Evolutionary conservation across 2,329 filamentous ascomycete species (phyloP), one percentile per base, ranked within the genome.

Genomic region (Chaetomium strumarium): DNA sequence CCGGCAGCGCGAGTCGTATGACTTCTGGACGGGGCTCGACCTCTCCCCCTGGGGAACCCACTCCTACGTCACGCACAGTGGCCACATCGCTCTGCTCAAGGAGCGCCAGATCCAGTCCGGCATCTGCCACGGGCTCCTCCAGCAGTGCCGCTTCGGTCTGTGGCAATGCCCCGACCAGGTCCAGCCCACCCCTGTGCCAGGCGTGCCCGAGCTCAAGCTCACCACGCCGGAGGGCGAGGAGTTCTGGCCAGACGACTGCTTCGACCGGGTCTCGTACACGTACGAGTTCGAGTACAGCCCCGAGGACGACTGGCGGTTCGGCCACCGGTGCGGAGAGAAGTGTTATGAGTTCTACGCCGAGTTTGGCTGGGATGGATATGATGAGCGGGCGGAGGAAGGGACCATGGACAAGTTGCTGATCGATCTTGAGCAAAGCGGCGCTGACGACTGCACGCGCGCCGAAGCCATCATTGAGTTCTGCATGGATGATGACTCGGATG

Each of bases 11-110:
- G 14, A 29, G 0, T 37, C 52, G 6, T 2, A 19, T 10, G 1
- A 20, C 5, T 37, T 39, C 16, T 40, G 52, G 52, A 49, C 44
- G 14, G 45, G 48, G 12, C 34, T 51, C 10, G 48, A 51, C 4
- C 12, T 6, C 7, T 36, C 44, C 16, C 4, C 10, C 16, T 55
- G 52, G 52, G 52, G 44, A 10, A 0, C 5, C 3, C 1, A 34
- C 12, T 36, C 13, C 13, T 45, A 20, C 52, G 20, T 55, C 13
- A 31, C 40, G 16, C 6, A 11, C 1, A 11, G 3, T 7, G 12
- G 34, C n/a, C 44, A 42, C 29, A 14, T 55, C 17, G 44, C 9
- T 14, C 1, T 45, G 8, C 14, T 10, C 10, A 5, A 1, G 3
- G 30, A n/a, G n/a, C n/a, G 24, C 10, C 34, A 51, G 7, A 16